These are phyloP conservation scores for Phialophora tarda DNA, from an alignment of 2,329 filamentous ascomycete species.

Conservation along the genomic window DNA sequence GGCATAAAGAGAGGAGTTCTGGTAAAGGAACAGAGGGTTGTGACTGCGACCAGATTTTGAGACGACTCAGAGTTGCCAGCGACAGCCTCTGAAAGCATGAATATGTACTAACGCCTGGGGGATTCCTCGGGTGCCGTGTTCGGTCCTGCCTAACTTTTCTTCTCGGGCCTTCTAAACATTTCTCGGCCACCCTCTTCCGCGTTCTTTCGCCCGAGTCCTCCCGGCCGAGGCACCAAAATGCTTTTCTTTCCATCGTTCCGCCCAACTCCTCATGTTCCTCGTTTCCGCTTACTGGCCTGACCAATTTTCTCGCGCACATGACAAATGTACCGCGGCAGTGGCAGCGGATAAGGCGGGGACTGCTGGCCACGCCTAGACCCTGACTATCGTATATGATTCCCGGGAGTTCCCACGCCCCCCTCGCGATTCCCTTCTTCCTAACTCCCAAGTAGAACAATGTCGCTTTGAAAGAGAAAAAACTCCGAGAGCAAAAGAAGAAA, in stretches of 20 bases:
- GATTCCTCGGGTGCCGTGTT: neutral
- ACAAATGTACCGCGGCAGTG: slow-evolving; percentile 30
- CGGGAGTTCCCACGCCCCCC: slow-evolving; percentile 9
- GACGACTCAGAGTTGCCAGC: neutral
- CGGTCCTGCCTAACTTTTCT: neutral
- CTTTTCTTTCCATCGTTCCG: neutral
- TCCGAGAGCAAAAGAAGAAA: neutral
- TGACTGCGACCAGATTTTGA: neutral
- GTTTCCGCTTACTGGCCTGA: slow-evolving; percentile 21
- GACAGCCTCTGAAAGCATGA: neutral
- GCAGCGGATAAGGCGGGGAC: slow-evolving; percentile 2
- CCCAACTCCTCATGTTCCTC: neutral
- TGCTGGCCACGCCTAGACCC: neutral
- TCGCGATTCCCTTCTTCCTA: slow-evolving; percentile 14
- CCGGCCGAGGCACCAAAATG: slow-evolving; percentile 18
- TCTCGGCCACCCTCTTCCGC: neutral
- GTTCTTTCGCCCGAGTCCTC: slow-evolving; percentile 18
- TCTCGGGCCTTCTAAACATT: neutral
- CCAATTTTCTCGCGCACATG: slow-evolving; percentile 34
- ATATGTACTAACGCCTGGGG: neutral
- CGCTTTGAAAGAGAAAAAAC: neutral
- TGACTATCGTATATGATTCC: slow-evolving; percentile 25
- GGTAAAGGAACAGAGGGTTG: neutral
- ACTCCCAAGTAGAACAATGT: slow-evolving; percentile 1
- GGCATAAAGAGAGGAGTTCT: neutral